phyloP scores from a whole-genome alignment of 805 yeast species.

The Groenewaldozyma tartarivorans region DNA sequence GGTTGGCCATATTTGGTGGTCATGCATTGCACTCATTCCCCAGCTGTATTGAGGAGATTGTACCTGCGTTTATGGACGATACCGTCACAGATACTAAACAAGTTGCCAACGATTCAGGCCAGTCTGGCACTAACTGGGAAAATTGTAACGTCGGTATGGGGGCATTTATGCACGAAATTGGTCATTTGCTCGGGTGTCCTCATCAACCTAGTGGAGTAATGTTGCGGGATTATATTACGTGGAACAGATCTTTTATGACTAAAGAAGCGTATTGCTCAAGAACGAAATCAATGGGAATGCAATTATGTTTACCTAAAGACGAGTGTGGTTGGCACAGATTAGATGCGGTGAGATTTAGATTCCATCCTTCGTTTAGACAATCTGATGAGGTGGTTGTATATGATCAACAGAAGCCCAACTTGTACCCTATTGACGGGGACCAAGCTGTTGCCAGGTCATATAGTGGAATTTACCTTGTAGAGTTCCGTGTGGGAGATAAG shows the following conservation, averaged over 20 bases:
- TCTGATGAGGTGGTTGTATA: constrained; percentile 44
- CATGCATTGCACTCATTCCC: constrained; percentile 94
- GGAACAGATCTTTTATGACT: constrained; percentile 75
- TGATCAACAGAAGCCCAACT: constrained; percentile 33
- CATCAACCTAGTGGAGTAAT: constrained; percentile 86
- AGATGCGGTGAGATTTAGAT: constrained; percentile 66
- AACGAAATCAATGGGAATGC: constrained; percentile 29
- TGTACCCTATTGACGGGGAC: constrained; percentile 39
- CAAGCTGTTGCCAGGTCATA: constrained; percentile 38
- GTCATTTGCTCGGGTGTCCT: constrained; percentile 85
- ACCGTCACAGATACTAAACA: constrained; percentile 50
- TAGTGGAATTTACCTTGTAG: constrained; percentile 69
- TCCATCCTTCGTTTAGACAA: constrained; percentile 70
- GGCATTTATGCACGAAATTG: constrained; percentile 92
- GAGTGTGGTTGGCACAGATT: constrained; percentile 84
- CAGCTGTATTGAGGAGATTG: constrained; percentile 59
- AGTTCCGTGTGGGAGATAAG: constrained; percentile 48
- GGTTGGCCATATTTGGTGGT: constrained; percentile 86
- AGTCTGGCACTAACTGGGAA: constrained; percentile 87
- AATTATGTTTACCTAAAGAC: constrained; percentile 35
- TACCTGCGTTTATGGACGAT: constrained; percentile 61
- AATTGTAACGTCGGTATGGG: constrained; percentile 79
- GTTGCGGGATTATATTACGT: constrained; percentile 74
- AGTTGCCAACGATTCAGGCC: constrained; percentile 85
- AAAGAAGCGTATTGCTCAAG: constrained; percentile 45